Base-by-base conservation (phyloP, 1,139 yeast species). In the Zhuliangozyma parablackwelliae region DNA sequence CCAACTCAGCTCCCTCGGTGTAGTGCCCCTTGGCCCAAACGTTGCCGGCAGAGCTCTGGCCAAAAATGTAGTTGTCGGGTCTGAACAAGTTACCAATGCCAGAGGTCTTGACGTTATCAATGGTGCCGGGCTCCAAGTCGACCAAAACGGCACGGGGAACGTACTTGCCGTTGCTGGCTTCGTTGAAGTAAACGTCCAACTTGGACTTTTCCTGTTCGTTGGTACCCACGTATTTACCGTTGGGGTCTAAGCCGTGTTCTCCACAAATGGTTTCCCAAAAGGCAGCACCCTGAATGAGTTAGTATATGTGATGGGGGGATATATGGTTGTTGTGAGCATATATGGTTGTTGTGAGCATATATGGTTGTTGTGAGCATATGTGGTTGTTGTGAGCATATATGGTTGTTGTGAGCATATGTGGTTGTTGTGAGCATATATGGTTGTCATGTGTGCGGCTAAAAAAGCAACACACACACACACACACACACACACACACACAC, bases 191-290 rank as follows among this genome's bases (percentile, higher is more conserved):
- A 39, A 71, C 77, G 44, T 69, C 68, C 43, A 70, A 64, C 54
- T 78, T 76, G 28, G 78, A 59, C 51, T 65, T 82, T 65, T 83
- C 89, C 49, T 82, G 65, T 42, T 81, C 88, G 43, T 80, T 77
- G 25, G 65, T 64, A 12, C 90, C 89, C 41, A 78, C 81, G 59
- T 80, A 82, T 60, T 72, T 79, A 46, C 98, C 98, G 47, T 80
- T 74, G 53, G 75, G 75, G 59, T 88, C 97, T 56, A 92, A 78
- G 33, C 97, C 97, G 58, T 92, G 98, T 67, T 92, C 98, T 47
- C 88, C 94, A 70, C 95, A 84, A 57, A 92, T 92, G 38, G 97
- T 88, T 70, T 90, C 95, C 97, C 97, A 88, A 61, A 88, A 88
- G 42, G 96, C 96, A 50, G 96, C 95, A 67, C 97, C 96, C 84